Evolutionary conservation across 2,329 filamentous ascomycete genomes (phyloP), one percentile per base, ranked within the genome.

Genomic region (Seiridium cupressi): DNA sequence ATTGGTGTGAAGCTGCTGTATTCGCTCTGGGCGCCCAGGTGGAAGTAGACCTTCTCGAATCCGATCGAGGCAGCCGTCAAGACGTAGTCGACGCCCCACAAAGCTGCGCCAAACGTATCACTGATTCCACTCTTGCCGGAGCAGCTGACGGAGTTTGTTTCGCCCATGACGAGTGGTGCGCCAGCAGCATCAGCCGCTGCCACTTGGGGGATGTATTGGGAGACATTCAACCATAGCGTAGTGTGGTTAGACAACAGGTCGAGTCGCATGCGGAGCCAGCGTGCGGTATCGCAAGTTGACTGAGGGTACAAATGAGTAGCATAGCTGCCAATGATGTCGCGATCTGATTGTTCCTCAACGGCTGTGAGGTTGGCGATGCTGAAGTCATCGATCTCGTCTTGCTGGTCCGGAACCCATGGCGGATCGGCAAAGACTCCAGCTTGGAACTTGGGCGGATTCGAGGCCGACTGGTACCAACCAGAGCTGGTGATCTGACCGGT

Each of bases 31-130:
- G 76, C 77, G 36, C 77, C 70, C 31, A 73, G 70, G 69, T 82
- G 79, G 72, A 81, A 81, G 65, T 78, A 79, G 1, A 73, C 65
- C 68, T 72, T 72, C 51, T 66, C 62, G 31, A 77, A 66, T 18
- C 73, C 73, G 42, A 76, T 61, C 34, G 69, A 65, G 1, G 74
- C 74, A 46, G 70, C 74, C 55, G 67, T 64, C 36, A 77, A 70
- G 67, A 73, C 70, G 68, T 78, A 81, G 68, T 83, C 80, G 35
- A 79, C 70, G 56, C 73, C 73, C 80, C 80, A 83, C 6, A 83
- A 75, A 18, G 76, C 80, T 6, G 79, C 79, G 54, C 80, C 80
- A 61, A 80, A 80, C 0, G 78, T 79, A 60, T 81, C 78, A 48
- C 72, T 73, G 51, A 81, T 73, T 9, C 80, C 79, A 13, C 70